These are phyloP conservation scores for Pueraria montana DNA, from an alignment of 306 rosid genomes.

Conservation along the genomic window DNA sequence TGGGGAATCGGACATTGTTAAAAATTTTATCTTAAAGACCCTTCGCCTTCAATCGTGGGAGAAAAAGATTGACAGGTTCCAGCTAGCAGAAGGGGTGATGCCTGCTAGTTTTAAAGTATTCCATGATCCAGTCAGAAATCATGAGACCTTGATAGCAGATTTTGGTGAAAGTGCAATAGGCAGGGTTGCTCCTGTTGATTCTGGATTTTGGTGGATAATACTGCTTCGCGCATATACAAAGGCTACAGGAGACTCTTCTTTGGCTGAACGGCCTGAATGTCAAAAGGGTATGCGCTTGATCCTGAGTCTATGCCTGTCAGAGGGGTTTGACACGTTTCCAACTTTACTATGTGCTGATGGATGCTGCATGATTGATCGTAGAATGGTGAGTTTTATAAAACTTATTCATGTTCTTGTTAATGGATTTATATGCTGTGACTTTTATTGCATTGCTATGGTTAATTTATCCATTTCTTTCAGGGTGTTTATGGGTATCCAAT, in stretches of 20 bases:
- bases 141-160: constrained; percentile 84
- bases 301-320: constrained; percentile 87
- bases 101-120: constrained; percentile 97
- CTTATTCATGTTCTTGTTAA: neutral
- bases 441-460: constrained; percentile 22
- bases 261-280: constrained; percentile 90
- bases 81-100: constrained; percentile 96
- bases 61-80: constrained; percentile 89
- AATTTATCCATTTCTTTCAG: constrained; percentile 52
- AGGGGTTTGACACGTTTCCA: constrained; percentile 96
- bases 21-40: constrained; percentile 81
- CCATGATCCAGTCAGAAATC: constrained; percentile 78
- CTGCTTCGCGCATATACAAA: constrained; percentile 93
- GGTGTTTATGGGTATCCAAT: constrained; percentile 98
- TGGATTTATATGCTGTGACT: neutral
- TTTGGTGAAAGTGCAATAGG: constrained; percentile 98
- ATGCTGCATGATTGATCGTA: constrained; percentile 96
- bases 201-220: constrained; percentile 99
- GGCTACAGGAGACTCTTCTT: constrained; percentile 85
- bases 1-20: constrained; percentile 83
- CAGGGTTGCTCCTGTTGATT: constrained; percentile 98
- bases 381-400: constrained; percentile 79
- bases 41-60: constrained; percentile 96
- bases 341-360: constrained; percentile 96
- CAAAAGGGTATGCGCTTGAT: constrained; percentile 97